A percentile compares a stretch with the other conserved stretches of the same genome.
These are phyloP conservation scores for Chaetomidium leptoderma DNA, from an alignment of 495 filamentous ascomycete genomes.

Conservation along the genomic window DNA sequence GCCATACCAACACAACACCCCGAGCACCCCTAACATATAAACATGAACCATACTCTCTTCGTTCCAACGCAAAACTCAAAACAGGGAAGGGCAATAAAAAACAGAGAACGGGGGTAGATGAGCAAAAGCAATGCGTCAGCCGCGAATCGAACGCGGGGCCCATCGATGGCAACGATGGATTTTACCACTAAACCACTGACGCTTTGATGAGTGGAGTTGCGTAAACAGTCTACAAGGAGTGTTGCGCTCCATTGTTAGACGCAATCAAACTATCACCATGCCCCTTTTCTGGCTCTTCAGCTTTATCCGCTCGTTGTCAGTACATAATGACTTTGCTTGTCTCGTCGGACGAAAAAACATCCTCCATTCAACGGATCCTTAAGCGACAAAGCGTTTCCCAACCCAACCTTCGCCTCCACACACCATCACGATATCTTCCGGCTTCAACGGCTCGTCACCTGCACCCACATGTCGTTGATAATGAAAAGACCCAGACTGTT, in stretches of 20 bases:
- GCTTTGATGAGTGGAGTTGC: slow-evolving; percentile 2
- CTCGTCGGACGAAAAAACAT: no score
- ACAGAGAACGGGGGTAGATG: not conserved
- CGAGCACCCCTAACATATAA: no score
- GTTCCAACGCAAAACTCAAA: no score
- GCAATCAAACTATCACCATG: no score
- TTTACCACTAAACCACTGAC: slow-evolving; percentile 44
- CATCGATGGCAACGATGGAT: slow-evolving; percentile 48
- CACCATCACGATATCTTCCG: not conserved
- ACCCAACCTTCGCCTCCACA: not conserved
- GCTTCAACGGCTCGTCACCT: slow-evolving; percentile 15
- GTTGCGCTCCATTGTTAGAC: no score
- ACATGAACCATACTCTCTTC: no score
- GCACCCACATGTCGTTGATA: slow-evolving; percentile 20
- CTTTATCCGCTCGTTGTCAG: no score
- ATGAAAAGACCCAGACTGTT: slow-evolving; percentile 16
- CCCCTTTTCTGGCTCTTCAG: no score
- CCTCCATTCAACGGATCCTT: no score
- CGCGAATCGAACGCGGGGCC: slow-evolving; percentile 49
- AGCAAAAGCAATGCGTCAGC: slow-evolving; percentile 26
- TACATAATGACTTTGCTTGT: no score
- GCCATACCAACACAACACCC: no score
- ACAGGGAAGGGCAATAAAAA: not conserved
- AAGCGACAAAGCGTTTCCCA: not conserved
- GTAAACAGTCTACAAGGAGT: no score